Evolutionary conservation across 2,329 filamentous ascomycete species (phyloP).

Genomic region (Ophiostoma triangulosporum): DNA sequence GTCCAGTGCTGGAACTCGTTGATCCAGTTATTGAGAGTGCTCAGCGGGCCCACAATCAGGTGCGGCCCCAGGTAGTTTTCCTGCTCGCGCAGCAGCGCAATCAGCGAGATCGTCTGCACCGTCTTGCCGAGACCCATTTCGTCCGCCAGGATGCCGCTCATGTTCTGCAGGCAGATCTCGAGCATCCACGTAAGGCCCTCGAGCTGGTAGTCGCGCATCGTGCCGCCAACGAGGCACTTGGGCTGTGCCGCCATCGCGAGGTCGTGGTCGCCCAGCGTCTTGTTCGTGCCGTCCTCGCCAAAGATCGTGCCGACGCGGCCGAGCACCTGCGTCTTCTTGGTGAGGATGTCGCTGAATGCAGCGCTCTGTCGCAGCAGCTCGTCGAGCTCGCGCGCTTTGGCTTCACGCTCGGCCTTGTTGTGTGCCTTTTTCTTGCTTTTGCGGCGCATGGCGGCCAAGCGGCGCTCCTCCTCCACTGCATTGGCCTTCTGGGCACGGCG

Average conservation of each 20-base stretch:
- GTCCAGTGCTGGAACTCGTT: slow-evolving; percentile 89
- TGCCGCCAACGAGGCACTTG: slow-evolving; percentile 68
- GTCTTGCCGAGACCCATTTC: slow-evolving; percentile 92
- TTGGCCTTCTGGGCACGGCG: slow-evolving; percentile 34
- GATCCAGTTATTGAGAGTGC: slow-evolving; percentile 90
- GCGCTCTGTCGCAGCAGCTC: slow-evolving; percentile 45
- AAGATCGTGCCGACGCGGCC: slow-evolving; percentile 48
- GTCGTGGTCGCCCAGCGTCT: slow-evolving; percentile 48
- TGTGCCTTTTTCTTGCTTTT: slow-evolving; percentile 35
- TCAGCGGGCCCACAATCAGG: slow-evolving; percentile 77
- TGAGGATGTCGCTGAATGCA: slow-evolving; percentile 48
- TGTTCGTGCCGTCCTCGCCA: slow-evolving; percentile 30
- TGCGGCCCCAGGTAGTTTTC: slow-evolving; percentile 76
- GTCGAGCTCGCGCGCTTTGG: slow-evolving; percentile 46
- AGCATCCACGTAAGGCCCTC: slow-evolving; percentile 95
- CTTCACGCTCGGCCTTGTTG: slow-evolving; percentile 39
- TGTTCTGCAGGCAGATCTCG: slow-evolving; percentile 63
- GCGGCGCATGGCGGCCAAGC: slow-evolving; percentile 23
- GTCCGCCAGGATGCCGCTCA: slow-evolving; percentile 83
- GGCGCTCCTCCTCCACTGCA: slow-evolving; percentile 30
- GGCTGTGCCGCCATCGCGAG: slow-evolving; percentile 77
- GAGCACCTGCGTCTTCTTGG: slow-evolving; percentile 48
- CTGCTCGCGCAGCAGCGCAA: slow-evolving; percentile 77
- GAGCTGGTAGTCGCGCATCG: slow-evolving; percentile 87
- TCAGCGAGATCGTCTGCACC: slow-evolving; percentile 75